A percentile compares a stretch with the other conserved stretches of the same genome.
Conservation (phyloP, 2,329 filamentous ascomycete species). For the Alternaria gaisen region DNA sequence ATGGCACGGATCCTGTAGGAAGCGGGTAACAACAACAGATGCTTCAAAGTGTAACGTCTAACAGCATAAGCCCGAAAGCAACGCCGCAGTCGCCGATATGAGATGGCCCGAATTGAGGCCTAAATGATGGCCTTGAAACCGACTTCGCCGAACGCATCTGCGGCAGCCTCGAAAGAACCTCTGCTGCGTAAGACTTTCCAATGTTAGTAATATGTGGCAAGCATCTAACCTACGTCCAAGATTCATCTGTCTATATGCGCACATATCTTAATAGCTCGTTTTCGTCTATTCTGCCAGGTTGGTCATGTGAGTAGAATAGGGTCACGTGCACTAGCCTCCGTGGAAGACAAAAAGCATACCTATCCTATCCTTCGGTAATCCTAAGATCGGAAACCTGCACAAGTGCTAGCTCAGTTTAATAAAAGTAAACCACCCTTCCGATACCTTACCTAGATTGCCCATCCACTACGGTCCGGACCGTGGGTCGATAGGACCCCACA, state of each 20-base stretch:
- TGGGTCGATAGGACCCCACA: background rate
- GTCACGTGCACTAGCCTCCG: conserved; percentile 10
- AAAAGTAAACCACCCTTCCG: background rate
- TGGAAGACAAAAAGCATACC: background rate
- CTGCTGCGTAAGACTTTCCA: background rate
- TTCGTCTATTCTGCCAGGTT: background rate
- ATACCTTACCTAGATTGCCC: background rate
- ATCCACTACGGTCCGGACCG: conserved; percentile 7
- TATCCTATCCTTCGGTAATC: background rate
- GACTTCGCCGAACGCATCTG: background rate
- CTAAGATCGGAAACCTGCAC: background rate
- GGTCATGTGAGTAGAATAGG: background rate
- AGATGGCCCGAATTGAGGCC: background rate
- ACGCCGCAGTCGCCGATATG: conserved; percentile 2
- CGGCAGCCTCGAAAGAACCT: background rate
- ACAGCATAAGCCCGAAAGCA: conserved; percentile 4
- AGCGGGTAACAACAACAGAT: conserved; percentile 3
- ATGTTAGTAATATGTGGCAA: background rate
- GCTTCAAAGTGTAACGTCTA: conserved; percentile 5
- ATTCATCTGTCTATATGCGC: too few species aligned
- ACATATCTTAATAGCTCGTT: background rate
- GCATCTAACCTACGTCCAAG: background rate
- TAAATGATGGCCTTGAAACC: background rate
- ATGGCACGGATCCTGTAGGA: conserved; percentile 13
- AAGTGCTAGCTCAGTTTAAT: background rate